Conservation (phyloP, 257 asterid species). For the Ehretia macrophylla region DNA sequence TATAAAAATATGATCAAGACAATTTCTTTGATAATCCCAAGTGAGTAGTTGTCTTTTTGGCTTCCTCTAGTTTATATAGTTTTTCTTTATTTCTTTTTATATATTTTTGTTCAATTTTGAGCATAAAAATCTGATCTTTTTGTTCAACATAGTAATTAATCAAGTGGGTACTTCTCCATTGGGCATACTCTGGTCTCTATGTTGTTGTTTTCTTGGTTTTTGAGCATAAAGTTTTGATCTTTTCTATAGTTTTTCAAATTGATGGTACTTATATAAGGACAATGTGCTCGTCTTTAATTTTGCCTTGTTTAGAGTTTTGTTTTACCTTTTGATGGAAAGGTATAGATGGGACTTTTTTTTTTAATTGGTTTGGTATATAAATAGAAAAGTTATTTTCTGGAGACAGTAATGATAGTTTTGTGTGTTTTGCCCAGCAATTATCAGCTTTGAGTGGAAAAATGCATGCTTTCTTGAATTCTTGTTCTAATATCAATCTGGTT, state of each 20-base stretch:
- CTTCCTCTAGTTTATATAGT: constrained; percentile 17
- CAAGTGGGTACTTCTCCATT: constrained; percentile 21
- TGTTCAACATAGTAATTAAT: constrained; percentile 15
- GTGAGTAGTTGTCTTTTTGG: constrained; percentile 19
- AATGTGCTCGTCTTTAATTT: background rate
- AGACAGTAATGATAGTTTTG: too few species aligned
- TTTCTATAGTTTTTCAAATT: background rate
- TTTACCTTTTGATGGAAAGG: background rate
- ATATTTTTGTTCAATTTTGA: constrained; percentile 4
- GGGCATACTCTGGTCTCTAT: constrained; percentile 12
- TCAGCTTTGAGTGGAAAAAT: too few species aligned
- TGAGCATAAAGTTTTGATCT: background rate
- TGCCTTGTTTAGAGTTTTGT: background rate
- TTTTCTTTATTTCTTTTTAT: background rate
- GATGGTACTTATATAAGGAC: background rate
- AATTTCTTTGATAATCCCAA: constrained; percentile 27
- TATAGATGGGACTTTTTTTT: background rate
- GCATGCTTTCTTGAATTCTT: too few species aligned
- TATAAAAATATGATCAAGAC: constrained; percentile 3
- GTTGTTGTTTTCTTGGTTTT: constrained; percentile 5
- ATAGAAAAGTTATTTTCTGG: too few species aligned
- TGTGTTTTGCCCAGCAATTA: too few species aligned
- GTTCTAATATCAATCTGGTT: too few species aligned
- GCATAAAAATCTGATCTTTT: constrained; percentile 19
- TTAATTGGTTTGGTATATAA: background rate